Percentiles rank a stretch among this genome's conserved stretches.
Evolutionary conservation across 2,329 filamentous ascomycete species (phyloP).

Genomic region (Diaporthe ilicicola): DNA sequence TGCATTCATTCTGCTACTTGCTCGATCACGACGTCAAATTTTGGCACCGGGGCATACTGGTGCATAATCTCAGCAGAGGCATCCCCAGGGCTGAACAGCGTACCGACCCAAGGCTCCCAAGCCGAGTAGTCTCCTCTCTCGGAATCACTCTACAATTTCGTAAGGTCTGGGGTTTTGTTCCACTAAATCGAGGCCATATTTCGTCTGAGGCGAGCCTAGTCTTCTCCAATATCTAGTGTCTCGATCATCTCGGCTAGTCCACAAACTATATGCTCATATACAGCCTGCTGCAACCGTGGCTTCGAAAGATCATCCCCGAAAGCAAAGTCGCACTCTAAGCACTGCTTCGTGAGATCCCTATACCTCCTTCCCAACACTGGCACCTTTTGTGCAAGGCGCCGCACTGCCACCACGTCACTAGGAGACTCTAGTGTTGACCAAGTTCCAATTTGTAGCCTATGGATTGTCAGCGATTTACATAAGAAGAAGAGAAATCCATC

Average conservation of each 20-base stretch:
- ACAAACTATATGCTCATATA: slow-evolving; percentile 36
- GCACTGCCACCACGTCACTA: slow-evolving; percentile 22
- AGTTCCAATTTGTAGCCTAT: slow-evolving; percentile 26
- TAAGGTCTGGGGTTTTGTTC: too few species aligned
- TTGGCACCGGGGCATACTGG: too few species aligned
- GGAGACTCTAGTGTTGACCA: slow-evolving; percentile 23
- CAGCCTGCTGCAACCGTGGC: slow-evolving; percentile 33
- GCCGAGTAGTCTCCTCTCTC: too few species aligned
- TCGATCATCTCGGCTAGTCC: slow-evolving; percentile 28
- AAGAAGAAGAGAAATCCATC: background rate
- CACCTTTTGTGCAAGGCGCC: background rate
- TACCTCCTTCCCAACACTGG: slow-evolving; percentile 26
- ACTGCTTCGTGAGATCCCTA: slow-evolving; percentile 30
- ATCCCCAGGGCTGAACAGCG: too few species aligned
- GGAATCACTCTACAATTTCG: too few species aligned
- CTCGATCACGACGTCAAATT: too few species aligned
- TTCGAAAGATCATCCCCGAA: slow-evolving; percentile 33
- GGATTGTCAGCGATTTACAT: background rate
- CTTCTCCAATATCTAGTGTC: background rate
- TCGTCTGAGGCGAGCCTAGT: too few species aligned
- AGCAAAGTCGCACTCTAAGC: slow-evolving; percentile 32
- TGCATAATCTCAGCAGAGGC: too few species aligned
- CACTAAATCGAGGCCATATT: too few species aligned
- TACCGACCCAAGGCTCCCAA: too few species aligned
- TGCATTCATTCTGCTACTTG: too few species aligned